Percentiles rank a stretch among this genome's conserved stretches.
Evolutionary conservation across 2,329 filamentous ascomycete genomes (phyloP).

Genomic region (Talaromyces sp.): DNA sequence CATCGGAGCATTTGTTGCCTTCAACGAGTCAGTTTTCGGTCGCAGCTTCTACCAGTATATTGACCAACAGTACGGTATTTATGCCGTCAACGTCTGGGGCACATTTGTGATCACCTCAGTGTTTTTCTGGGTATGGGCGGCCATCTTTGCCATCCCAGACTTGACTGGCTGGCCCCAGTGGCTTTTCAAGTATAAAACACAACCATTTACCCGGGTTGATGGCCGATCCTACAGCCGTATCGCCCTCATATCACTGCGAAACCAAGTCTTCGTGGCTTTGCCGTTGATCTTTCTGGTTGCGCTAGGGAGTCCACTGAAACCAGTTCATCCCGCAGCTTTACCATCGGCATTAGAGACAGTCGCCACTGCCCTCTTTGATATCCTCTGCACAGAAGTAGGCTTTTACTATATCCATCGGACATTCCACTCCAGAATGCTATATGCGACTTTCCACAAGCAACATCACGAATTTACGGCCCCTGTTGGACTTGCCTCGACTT

Average conservation of each 20-base stretch:
- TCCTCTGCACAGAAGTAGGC: not conserved
- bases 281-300: not conserved
- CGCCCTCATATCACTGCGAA: conserved; percentile 8
- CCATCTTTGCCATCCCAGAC: not conserved
- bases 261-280: conserved; percentile 10
- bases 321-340: not conserved
- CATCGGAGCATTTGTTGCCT: not conserved
- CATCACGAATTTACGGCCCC: not conserved
- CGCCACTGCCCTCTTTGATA: not conserved
- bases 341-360: not conserved
- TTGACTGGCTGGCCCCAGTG: not conserved
- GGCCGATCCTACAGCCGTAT: not conserved
- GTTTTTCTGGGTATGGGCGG: not conserved
- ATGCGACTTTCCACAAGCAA: not conserved
- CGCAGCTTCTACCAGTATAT: not conserved
- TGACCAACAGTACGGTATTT: not conserved
- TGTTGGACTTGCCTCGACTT: not conserved
- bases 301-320: not conserved
- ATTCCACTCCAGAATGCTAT: not conserved
- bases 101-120: not conserved
- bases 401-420: not conserved
- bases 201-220: not conserved
- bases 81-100: not conserved
- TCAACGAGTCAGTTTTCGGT: not conserved
- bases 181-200: not conserved